A percentile compares a stretch with the other conserved stretches of the same genome.
Conservation (phyloP, 2,329 filamentous ascomycete species). For the Claviceps sp. region DNA sequence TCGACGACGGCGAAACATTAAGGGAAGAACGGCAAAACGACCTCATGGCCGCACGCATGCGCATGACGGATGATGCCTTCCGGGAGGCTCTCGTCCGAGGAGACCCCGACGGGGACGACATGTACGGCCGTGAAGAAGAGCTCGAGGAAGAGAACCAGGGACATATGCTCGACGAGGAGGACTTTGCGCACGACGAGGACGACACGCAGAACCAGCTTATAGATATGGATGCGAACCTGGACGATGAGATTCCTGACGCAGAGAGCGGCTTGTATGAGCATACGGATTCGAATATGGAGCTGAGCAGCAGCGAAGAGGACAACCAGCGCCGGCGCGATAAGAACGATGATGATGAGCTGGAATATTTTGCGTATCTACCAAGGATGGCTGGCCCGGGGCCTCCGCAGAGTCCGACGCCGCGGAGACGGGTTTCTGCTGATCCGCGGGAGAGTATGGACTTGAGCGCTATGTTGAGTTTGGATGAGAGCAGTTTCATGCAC, state of each 20-base stretch:
- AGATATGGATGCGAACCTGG: constrained; percentile 55
- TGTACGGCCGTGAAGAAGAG: constrained; percentile 41
- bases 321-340: constrained; percentile 10
- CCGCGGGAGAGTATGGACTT: constrained; percentile 40
- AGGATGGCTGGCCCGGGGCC: constrained; percentile 20
- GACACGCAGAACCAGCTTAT: constrained; percentile 18
- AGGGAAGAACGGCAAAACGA: constrained; percentile 33
- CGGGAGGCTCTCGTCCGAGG: constrained; percentile 43
- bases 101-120: constrained; percentile 31
- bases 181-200: constrained; percentile 28
- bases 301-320: constrained; percentile 34
- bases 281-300: constrained; percentile 58
- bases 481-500: constrained; percentile 43
- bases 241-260: constrained; percentile 57
- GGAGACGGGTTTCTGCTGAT: constrained; percentile 12
- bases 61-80: constrained; percentile 48
- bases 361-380: constrained; percentile 26
- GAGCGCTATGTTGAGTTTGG: constrained; percentile 39
- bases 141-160: constrained; percentile 40
- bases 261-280: constrained; percentile 58
- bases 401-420: constrained; percentile 25
- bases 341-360: constrained; percentile 6
- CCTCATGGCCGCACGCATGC: constrained; percentile 36
- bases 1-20: constrained; percentile 26
- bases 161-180: constrained; percentile 52